These are phyloP conservation scores for Chlorella sp. DNA, from an alignment of 139 green algal species.

Conservation along the genomic window DNA sequence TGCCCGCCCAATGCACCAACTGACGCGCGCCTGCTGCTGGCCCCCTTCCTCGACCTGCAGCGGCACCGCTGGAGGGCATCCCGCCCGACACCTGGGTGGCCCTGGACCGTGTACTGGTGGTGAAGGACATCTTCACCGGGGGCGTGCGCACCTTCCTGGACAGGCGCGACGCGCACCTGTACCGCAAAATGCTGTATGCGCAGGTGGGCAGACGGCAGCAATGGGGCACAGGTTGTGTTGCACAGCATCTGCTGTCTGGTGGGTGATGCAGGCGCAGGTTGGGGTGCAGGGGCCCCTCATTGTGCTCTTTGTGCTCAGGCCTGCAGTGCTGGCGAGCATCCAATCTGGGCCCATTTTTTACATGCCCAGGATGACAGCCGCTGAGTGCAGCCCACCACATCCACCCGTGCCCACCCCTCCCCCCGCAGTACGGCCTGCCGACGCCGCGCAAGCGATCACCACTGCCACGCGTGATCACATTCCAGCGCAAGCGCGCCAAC, in stretches of 20 bases:
- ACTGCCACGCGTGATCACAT: constrained; percentile 79
- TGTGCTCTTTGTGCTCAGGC: too few relatives aligned
- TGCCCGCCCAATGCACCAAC: background rate
- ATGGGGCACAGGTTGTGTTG: background rate
- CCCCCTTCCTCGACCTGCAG: constrained; percentile 42
- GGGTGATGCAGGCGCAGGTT: too few relatives aligned
- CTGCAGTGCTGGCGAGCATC: too few relatives aligned
- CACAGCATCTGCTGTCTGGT: too few relatives aligned
- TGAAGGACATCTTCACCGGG: constrained; percentile 81
- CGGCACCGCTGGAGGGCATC: constrained; percentile 70
- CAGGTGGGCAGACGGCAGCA: background rate
- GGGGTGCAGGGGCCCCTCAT: too few relatives aligned
- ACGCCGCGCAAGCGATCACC: constrained; percentile 4
- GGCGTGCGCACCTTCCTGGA: constrained; percentile 75
- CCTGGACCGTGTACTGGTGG: constrained; percentile 86
- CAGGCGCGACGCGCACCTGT: constrained; percentile 66
- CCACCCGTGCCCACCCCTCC: background rate
- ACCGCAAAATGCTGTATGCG: constrained; percentile 76
- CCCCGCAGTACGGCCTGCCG: constrained; percentile 47
- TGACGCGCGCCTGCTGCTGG: background rate
- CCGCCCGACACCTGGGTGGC: constrained; percentile 62
- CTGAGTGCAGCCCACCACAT: background rate
- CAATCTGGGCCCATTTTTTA: too few relatives aligned
- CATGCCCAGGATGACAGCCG: too few relatives aligned
- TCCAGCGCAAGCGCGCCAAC: constrained; percentile 88